These are phyloP conservation scores for Dothideomycetes sp. DNA, from an alignment of 2,329 filamentous ascomycete species.

Conservation along the genomic window DNA sequence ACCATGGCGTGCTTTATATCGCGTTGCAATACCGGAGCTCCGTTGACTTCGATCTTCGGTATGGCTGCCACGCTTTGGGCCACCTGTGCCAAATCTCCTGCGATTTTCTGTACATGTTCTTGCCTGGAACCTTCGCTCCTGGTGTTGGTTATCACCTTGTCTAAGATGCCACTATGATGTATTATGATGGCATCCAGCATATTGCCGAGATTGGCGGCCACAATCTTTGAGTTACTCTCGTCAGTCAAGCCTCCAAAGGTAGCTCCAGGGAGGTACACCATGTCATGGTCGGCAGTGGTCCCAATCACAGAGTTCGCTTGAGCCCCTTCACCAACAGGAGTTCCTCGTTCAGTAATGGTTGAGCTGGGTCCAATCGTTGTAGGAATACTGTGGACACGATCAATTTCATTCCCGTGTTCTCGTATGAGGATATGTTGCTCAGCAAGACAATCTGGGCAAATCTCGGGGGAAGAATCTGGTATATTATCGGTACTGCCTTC, in stretches of 20 bases:
- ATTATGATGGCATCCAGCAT: constrained; percentile 29
- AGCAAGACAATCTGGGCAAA: constrained; percentile 21
- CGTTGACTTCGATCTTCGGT: constrained; percentile 15
- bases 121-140: constrained; percentile 13
- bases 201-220: constrained; percentile 23
- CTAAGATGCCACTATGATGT: constrained; percentile 27
- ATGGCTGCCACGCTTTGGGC: constrained; percentile 13
- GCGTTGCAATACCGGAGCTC: constrained; percentile 7
- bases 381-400: constrained; percentile 4
- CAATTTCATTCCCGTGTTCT: constrained; percentile 9
- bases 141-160: constrained; percentile 28
- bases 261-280: constrained; percentile 9
- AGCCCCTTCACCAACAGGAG: constrained; percentile 4
- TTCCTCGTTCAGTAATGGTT: constrained; percentile 7
- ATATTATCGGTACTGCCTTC: constrained; percentile 12
- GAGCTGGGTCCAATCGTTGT: too few species aligned
- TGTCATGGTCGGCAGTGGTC: constrained; percentile 8
- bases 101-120: constrained; percentile 14
- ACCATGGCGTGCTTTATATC: constrained; percentile 9
- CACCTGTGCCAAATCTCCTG: constrained; percentile 16
- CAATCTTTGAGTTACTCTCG: constrained; percentile 16
- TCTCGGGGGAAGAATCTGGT: too few species aligned
- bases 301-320: constrained; percentile 9
- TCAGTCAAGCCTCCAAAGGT: constrained; percentile 7
- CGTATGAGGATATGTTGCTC: constrained; percentile 17